A percentile compares a stretch with the other conserved stretches of the same genome.
phyloP scores from a whole-genome alignment of 352 stramenopile genomes.

The Elongisporangium undulatum region DNA sequence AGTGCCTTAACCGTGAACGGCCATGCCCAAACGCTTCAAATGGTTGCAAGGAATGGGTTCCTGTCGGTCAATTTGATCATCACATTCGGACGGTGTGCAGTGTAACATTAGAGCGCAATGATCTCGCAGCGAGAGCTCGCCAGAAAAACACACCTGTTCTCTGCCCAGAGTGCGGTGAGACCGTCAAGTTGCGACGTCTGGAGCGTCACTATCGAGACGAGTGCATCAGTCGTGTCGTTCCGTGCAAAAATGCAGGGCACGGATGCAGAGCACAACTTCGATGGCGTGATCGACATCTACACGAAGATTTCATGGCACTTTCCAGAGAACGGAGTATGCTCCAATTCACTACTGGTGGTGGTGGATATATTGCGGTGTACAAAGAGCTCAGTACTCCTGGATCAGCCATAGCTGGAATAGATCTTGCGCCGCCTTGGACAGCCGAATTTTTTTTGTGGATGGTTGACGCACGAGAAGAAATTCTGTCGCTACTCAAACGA shows the following conservation, averaged over 20 bases:
- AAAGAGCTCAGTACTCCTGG: constrained; percentile 3
- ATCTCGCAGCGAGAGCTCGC: constrained; percentile 34
- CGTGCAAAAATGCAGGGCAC: constrained; percentile 62
- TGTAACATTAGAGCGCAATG: constrained; percentile 50
- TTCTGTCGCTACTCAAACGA: constrained; percentile 35
- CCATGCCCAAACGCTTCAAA: constrained; percentile 56
- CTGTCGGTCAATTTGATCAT: constrained; percentile 45
- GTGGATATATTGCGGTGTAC: constrained; percentile 35
- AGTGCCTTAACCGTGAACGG: constrained; percentile 58
- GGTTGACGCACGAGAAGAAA: constrained; percentile 38
- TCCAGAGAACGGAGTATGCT: constrained; percentile 41
- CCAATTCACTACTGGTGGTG: constrained; percentile 40
- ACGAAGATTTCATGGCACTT: constrained; percentile 56
- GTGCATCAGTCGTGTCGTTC: constrained; percentile 60
- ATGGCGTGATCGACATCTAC: constrained; percentile 65
- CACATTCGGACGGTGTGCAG: constrained; percentile 43
- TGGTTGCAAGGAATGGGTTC: constrained; percentile 68
- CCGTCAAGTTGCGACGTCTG: constrained; percentile 33
- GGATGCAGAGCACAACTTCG: constrained; percentile 52
- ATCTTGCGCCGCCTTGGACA: constrained; percentile 63
- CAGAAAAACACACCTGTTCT: constrained; percentile 38
- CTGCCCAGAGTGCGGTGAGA: constrained; percentile 51
- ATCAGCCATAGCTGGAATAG: constrained; percentile 7
- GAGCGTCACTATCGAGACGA: constrained; percentile 31
- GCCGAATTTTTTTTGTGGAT: constrained; percentile 68